A percentile compares a stretch with the other conserved stretches of the same genome.
Conservation (phyloP, 1,139 yeast genomes). For the Candida tetrigidarum region DNA sequence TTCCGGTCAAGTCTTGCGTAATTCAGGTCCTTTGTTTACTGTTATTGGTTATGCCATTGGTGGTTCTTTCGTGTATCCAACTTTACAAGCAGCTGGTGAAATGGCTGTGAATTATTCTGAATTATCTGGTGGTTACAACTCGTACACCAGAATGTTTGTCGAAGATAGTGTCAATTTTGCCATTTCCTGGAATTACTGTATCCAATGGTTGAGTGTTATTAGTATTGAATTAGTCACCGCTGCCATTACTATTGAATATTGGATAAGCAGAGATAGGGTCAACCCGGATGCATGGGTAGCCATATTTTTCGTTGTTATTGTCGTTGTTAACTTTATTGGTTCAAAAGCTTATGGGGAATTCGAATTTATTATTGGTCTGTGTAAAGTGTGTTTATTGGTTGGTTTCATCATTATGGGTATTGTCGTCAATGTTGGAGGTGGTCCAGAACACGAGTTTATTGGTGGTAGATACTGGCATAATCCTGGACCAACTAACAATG, state of each 20-base stretch:
- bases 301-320: slow-evolving; percentile 39
- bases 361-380: slow-evolving; percentile 41
- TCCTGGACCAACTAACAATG: slow-evolving; percentile 37
- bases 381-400: slow-evolving; percentile 40
- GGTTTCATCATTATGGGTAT: slow-evolving; percentile 48
- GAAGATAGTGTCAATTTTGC: slow-evolving; percentile 45
- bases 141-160: slow-evolving; percentile 41
- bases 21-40: slow-evolving; percentile 41
- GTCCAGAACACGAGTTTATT: slow-evolving; percentile 37
- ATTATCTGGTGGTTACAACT: slow-evolving; percentile 46
- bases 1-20: slow-evolving; percentile 34
- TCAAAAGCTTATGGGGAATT: slow-evolving; percentile 51
- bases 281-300: slow-evolving; percentile 45
- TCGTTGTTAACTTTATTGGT: slow-evolving; percentile 40
- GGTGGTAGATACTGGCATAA: slow-evolving; percentile 54
- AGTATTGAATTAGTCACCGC: slow-evolving; percentile 48
- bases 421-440: slow-evolving; percentile 45
- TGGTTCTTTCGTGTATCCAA: slow-evolving; percentile 44
- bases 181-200: slow-evolving; percentile 47
- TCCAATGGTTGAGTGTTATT: slow-evolving; percentile 46
- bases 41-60: slow-evolving; percentile 42
- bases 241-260: slow-evolving; percentile 39
- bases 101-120: slow-evolving; percentile 44
- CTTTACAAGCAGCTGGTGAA: slow-evolving; percentile 48
- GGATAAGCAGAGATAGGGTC: slow-evolving; percentile 30